phyloP scores from a whole-genome alignment of 129 eudicot species.

The Centella asiatica region DNA sequence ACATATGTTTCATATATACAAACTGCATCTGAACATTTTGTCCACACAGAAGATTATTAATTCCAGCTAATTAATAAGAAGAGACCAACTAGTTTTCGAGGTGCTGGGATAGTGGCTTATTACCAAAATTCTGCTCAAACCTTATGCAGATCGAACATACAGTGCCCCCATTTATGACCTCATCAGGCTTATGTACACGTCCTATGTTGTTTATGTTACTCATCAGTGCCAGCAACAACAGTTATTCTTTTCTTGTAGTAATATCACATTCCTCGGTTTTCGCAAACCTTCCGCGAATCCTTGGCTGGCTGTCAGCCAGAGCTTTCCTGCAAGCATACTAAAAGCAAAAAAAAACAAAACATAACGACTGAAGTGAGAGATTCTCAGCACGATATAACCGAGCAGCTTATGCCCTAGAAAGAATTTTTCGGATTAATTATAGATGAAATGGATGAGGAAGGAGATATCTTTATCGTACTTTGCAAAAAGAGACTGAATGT shows the following conservation, averaged over 20 bases:
- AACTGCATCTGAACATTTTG: slow-evolving; percentile 7
- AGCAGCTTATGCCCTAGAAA: neutral
- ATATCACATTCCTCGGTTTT: slow-evolving; percentile 58
- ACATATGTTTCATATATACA: slow-evolving; percentile 19
- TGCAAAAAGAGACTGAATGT: no score
- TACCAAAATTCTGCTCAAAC: slow-evolving; percentile 20
- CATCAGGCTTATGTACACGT: slow-evolving; percentile 16
- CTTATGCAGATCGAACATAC: slow-evolving; percentile 22
- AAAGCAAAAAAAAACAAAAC: slow-evolving; percentile 11
- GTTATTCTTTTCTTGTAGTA: slow-evolving; percentile 35
- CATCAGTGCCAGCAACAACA: neutral
- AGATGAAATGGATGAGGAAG: no score
- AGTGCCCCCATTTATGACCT: slow-evolving; percentile 11
- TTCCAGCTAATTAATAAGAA: slow-evolving; percentile 21
- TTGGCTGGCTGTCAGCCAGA: slow-evolving; percentile 95
- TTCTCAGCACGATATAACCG: neutral
- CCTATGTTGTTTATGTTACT: slow-evolving; percentile 13
- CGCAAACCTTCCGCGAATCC: slow-evolving; percentile 97
- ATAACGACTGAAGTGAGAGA: no score
- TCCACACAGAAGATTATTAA: slow-evolving; percentile 13
- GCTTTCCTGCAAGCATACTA: slow-evolving; percentile 99
- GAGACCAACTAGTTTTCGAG: slow-evolving; percentile 16
- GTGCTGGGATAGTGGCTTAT: slow-evolving; percentile 18
- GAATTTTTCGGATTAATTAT: no score
- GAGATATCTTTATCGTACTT: no score